Evolutionary conservation across 164 flowering plant species (phyloP), one percentile per base, ranked within the genome.

Genomic region (Brasenia schreberi): DNA sequence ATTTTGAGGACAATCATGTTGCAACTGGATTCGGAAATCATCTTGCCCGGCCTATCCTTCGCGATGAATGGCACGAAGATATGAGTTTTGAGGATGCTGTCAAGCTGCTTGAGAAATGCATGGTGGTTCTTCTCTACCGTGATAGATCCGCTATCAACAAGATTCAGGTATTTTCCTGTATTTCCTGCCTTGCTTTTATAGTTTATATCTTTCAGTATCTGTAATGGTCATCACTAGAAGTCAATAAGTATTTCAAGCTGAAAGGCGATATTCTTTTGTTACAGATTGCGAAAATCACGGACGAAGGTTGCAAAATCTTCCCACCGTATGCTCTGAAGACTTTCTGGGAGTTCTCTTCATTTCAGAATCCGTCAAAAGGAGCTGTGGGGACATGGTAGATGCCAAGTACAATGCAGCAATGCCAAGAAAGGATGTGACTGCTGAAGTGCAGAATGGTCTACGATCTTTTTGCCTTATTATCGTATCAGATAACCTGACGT

Each of bases 11-110:
- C 71, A 65, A 85, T 64, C 97, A 89, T 80, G 82, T 89, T 7
- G 96, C 98, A n/a, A 90, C 98, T 71, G 97, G 98, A 19, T 94
- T 90, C 74, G 98, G 98, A 0, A 94, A 87, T 78, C 99, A 94
- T 79, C 92, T 94, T 68, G 96, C 99, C 44, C 74, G 89, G 12
- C 99, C 97, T 23, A 83, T 94, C 61, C 88, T 94, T 42, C 96
- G 97, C 56, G 89, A 85, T 60, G 96, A 94, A 72, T 91, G 97
- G 97, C 78, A 77, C 61, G 92, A 89, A 69, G 77, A 89, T 75
- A 61, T 94, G 87, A 89, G 79, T 72, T 94, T 80, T 80, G 99
- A 91, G 79, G 99, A 94, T 2, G 97, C 86, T 63, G 99, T 94
- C 44, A 87, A 79, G 73, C 66, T 94, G 23, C 76, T 94, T 71